Conservation (phyloP, 345 rosid genomes). For the Eutrema japonicum region DNA sequence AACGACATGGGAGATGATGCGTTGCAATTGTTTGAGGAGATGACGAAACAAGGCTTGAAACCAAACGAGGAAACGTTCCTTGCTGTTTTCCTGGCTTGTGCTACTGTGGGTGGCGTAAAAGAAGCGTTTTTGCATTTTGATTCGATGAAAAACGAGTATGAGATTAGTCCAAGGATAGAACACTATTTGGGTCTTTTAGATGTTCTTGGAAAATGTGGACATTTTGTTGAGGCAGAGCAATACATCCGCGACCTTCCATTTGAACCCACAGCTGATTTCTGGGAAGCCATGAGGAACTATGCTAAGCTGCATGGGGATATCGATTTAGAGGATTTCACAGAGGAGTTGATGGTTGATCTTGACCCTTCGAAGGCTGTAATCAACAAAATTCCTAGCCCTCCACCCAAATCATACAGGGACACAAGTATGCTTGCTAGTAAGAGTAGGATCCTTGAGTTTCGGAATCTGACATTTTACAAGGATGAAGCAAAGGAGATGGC, state of each 20-base stretch:
- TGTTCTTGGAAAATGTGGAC: conserved; percentile 73
- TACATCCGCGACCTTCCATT: conserved; percentile 61
- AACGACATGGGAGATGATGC: conserved; percentile 76
- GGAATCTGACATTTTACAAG: conserved; percentile 64
- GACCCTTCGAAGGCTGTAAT: conserved; percentile 60
- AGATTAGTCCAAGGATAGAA: conserved; percentile 50
- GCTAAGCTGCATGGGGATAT: conserved; percentile 67
- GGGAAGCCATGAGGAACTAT: conserved; percentile 64
- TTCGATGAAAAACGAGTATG: conserved; percentile 59
- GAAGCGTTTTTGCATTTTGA: conserved; percentile 75
- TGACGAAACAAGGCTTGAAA: conserved; percentile 55
- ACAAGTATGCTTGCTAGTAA: conserved; percentile 71
- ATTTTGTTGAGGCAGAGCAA: conserved; percentile 60
- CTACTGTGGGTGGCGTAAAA: conserved; percentile 63
- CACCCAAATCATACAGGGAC: conserved; percentile 55
- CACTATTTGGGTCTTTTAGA: conserved; percentile 67
- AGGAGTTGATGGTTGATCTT: conserved; percentile 61
- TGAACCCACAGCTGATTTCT: conserved; percentile 59
- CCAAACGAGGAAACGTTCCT: conserved; percentile 65
- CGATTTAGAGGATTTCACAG: conserved; percentile 67
- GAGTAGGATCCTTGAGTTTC: conserved; percentile 61
- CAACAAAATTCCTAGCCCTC: conserved; percentile 61
- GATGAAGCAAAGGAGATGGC: conserved; percentile 70
- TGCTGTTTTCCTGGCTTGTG: conserved; percentile 64
- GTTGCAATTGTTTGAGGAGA: conserved; percentile 71